Evolutionary conservation across 495 filamentous ascomycete genomes (phyloP), one percentile per base, ranked within the genome.

Genomic region (Trichoderma parareesei): DNA sequence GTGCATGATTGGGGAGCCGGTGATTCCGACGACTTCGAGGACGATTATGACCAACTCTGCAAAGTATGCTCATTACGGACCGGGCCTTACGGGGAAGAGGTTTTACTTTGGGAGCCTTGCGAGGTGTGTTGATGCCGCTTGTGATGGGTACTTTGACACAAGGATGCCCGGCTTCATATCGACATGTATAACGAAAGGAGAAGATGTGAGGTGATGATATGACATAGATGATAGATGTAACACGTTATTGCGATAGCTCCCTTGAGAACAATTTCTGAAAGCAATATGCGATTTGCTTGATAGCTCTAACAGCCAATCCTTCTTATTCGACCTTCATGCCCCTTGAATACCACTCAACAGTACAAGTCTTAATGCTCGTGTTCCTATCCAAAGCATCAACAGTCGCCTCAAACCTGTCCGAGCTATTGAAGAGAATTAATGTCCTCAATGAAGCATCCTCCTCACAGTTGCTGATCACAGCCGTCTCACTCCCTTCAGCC

Each of bases 1-100:
- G 60, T 62, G 60, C 9, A 41, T 62, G 38, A 62, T 62, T 62
- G 60, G 11, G 10, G 60, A 62, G 60, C 60, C 60, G 6, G 60
- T 62, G n/a, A 62, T 62, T 18, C 38, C 60, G 10, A 42, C 2
- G 18, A 6, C 35, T 62, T 37, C 41, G 5, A 62, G 18, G 8
- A 43, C 16, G 6, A 62, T 62, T 20, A 20, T 62, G 38, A 62
- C 60, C 10, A 62, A 62, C 37, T 62, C 60, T 27, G 60, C 38
- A 18, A 62, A 62, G 33, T 62, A 62, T 42, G 41, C 41, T n/a
- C 60, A 62, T 44, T 62, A 62, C 3, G 60, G 60, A 4, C 60
- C 60, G 13, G 60, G 60, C 7, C 60, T 62, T 33, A 62, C 60
- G 38, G 60, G 60, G 5, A 41, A 16, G 35, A 41, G 20, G 8